These are phyloP conservation scores for Pythium apleroticum DNA, from an alignment of 352 stramenopile genomes.

Conservation along the genomic window DNA sequence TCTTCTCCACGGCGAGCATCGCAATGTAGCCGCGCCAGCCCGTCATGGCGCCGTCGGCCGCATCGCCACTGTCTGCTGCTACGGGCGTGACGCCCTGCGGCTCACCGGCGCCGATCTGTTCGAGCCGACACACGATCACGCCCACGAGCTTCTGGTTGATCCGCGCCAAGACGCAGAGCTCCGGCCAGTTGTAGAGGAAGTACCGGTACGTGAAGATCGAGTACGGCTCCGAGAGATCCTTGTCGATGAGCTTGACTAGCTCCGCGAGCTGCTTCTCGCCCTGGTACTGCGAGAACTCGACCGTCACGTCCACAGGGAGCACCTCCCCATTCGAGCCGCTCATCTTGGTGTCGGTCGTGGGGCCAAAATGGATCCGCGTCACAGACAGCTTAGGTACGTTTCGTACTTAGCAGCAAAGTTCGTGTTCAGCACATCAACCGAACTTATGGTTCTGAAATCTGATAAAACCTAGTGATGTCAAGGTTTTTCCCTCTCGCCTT, in stretches of 20 bases:
- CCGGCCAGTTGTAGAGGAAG: constrained; percentile 94
- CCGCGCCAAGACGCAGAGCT: constrained; percentile 88
- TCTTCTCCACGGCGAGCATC: constrained; percentile 93
- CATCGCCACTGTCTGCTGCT: constrained; percentile 17
- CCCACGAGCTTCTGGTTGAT: constrained; percentile 88
- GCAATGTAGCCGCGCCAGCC: constrained; percentile 92
- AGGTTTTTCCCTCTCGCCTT: background rate
- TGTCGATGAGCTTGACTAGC: constrained; percentile 93
- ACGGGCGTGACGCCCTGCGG: constrained; percentile 8
- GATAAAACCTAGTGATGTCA: constrained; percentile 22
- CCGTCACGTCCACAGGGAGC: constrained; percentile 26
- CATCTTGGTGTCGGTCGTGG: constrained; percentile 10
- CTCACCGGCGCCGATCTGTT: constrained; percentile 72
- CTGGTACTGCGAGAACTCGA: constrained; percentile 75
- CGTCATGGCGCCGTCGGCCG: constrained; percentile 26
- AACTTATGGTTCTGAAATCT: background rate
- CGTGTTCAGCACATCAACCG: background rate
- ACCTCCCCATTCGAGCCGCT: constrained; percentile 9
- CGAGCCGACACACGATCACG: constrained; percentile 91
- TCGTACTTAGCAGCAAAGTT: constrained; percentile 9
- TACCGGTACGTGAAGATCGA: constrained; percentile 97
- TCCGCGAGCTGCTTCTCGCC: constrained; percentile 89
- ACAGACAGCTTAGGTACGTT: constrained; percentile 10
- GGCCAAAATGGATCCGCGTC: background rate
- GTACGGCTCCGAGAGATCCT: constrained; percentile 95